phyloP scores from a whole-genome alignment of 805 yeast genomes.

The Priceomyces melissophilus region DNA sequence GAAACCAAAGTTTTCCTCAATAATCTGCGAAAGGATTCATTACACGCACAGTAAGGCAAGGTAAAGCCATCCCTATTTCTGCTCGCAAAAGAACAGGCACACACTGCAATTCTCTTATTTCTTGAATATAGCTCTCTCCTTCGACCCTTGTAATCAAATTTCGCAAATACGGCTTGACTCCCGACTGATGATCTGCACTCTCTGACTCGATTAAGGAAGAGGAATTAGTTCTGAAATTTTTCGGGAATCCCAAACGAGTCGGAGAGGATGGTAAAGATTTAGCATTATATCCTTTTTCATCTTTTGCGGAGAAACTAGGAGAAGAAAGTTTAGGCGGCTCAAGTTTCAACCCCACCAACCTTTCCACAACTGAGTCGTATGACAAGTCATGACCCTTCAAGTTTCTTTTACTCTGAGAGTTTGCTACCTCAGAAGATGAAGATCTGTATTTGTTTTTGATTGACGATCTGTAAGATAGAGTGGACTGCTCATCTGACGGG shows the following conservation, averaged over 20 bases:
- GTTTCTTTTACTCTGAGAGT: constrained; percentile 41
- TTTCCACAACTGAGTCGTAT: constrained; percentile 44
- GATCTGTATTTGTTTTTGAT: constrained; percentile 76
- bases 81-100: constrained; percentile 86
- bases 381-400: constrained; percentile 24
- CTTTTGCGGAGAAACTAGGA: constrained; percentile 15
- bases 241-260: constrained; percentile 14
- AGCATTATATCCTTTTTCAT: constrained; percentile 8
- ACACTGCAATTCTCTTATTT: constrained; percentile 68
- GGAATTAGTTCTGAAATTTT: constrained; percentile 19
- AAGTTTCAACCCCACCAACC: constrained; percentile 49
- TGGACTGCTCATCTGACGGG: constrained; percentile 85
- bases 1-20: background rate
- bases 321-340: constrained; percentile 41
- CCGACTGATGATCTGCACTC: constrained; percentile 12
- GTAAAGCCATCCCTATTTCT: constrained; percentile 92
- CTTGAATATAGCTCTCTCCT: constrained; percentile 66
- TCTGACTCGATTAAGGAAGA: constrained; percentile 14
- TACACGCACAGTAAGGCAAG: constrained; percentile 89
- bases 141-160: constrained; percentile 58
- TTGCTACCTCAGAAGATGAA: constrained; percentile 69
- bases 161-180: constrained; percentile 56
- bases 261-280: constrained; percentile 28
- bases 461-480: constrained; percentile 71
- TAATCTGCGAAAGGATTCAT: constrained; percentile 70